Evolutionary conservation across 176 grass and related monocot genomes (phyloP).

Genomic region (Puccinellia tenuiflora): DNA sequence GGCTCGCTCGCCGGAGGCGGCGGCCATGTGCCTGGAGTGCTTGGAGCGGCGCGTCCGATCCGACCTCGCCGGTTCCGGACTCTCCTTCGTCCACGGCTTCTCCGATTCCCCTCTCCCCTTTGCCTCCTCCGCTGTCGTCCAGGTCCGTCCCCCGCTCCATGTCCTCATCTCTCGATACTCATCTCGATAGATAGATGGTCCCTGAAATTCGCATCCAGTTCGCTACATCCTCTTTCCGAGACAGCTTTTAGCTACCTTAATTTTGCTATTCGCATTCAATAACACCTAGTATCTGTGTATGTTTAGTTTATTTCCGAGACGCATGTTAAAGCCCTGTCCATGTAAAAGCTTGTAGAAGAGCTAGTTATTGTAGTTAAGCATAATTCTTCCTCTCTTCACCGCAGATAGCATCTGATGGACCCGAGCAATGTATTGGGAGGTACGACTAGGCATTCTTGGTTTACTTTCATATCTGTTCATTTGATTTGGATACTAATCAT

Average conservation of each 20-base stretch:
- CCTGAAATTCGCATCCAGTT: not conserved
- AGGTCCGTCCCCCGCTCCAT: constrained; percentile 30
- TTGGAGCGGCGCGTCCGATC: constrained; percentile 51
- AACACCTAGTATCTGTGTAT: not conserved
- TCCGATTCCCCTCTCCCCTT: constrained; percentile 75
- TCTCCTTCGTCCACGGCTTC: constrained; percentile 68
- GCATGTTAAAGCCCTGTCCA: not conserved
- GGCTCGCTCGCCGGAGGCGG: constrained; percentile 24
- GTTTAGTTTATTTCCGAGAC: not conserved
- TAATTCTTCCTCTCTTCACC: not conserved
- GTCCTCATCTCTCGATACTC: not conserved
- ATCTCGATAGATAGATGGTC: not conserved
- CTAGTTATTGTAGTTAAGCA: not conserved
- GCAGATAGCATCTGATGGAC: constrained; percentile 11
- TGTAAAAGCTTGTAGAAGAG: not conserved
- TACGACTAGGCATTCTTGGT: constrained; percentile 13
- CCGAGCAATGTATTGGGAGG: constrained; percentile 27
- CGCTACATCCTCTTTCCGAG: not conserved
- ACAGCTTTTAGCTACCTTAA: not conserved
- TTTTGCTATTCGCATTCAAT: not conserved
- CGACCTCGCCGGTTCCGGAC: constrained; percentile 43
- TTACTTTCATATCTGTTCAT: not conserved
- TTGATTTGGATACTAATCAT: not conserved
- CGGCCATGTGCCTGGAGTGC: constrained; percentile 65
- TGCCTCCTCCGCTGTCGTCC: constrained; percentile 64